Evolutionary conservation across 345 rosid species (phyloP), one percentile per base, ranked within the genome.

Genomic region (Clarkia xantiana): DNA sequence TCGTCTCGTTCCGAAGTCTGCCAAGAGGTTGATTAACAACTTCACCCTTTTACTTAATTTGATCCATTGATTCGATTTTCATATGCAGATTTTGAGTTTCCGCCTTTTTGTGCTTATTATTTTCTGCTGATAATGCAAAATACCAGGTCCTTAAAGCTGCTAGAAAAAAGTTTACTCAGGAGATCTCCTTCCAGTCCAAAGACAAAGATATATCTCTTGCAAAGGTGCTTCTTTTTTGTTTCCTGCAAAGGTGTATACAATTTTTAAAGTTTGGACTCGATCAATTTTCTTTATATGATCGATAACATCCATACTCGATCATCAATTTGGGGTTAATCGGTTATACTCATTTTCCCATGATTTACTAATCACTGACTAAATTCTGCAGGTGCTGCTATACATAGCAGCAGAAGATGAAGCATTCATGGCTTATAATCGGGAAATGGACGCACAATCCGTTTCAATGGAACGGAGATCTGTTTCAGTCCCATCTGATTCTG

Each of bases 321-420:
- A n/a, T n/a, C n/a, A n/a, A n/a, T n/a, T n/a, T n/a, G n/a, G n/a
- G n/a, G n/a, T n/a, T n/a, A n/a, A n/a, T n/a, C n/a, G n/a, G n/a
- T n/a, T n/a, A n/a, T n/a, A n/a, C n/a, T n/a, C n/a, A n/a, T n/a
- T n/a, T 18, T 23, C 13, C 34, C 18, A 29, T 14, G 40, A 49
- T 49, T 25, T 12, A 7, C 34, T 10, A 11, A 22, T 5, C 25
- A 2, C 25, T 22, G 25, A 22, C 25, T 5, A 22, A 22, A 22
- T 22, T 22, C 25, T 66, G 67, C 62, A 87, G 96, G 85, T 67
- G 61, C 64, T 87, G 70, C 71, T 87, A 38, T 79, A 67, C 56
- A 67, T 87, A 70, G 90, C 96, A 50, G 94, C 87, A 53, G 96
- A 87, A 65, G 96, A 87, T 72, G 94, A 83, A 71, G 91, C 87